Percentiles rank a stretch among this genome's conserved stretches.
These are phyloP conservation scores for Nakazawaea peltata DNA, from an alignment of 805 yeast genomes.

Conservation along the genomic window DNA sequence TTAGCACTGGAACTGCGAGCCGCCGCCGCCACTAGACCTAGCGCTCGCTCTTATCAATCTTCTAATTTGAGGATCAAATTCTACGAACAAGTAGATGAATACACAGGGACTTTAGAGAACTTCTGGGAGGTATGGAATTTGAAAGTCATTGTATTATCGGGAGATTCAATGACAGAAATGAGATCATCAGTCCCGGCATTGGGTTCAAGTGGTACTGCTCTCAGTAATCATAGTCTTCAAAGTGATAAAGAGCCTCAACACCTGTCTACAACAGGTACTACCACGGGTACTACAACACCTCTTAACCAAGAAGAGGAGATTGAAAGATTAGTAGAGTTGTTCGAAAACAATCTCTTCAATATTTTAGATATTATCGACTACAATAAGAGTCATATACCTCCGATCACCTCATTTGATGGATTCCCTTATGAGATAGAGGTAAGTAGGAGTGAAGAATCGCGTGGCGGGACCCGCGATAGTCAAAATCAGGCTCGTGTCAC, in stretches of 20 bases:
- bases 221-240: too few species aligned
- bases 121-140: slow-evolving; percentile 73
- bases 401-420: slow-evolving; percentile 65
- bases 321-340: slow-evolving; percentile 26
- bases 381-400: slow-evolving; percentile 65
- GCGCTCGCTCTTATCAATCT: too few species aligned
- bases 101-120: slow-evolving; percentile 22
- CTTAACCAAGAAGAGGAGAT: slow-evolving; percentile 12
- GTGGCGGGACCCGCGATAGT: too few species aligned
- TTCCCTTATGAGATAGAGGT: slow-evolving; percentile 45
- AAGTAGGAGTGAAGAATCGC: slow-evolving; percentile 1
- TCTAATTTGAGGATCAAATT: slow-evolving; percentile 15
- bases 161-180: too few species aligned
- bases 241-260: too few species aligned
- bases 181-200: too few species aligned
- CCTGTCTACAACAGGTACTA: too few species aligned
- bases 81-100: slow-evolving; percentile 16
- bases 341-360: slow-evolving; percentile 30
- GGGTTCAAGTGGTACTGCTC: too few species aligned
- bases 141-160: slow-evolving; percentile 36
- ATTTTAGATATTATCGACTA: slow-evolving; percentile 47
- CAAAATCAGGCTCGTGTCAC: too few species aligned
- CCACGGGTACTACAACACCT: too few species aligned
- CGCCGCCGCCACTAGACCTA: too few species aligned
- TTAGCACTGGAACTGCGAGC: too few species aligned